Evolutionary conservation across 2,329 filamentous ascomycete genomes (phyloP).

Genomic region (Didymellaceae sp.): DNA sequence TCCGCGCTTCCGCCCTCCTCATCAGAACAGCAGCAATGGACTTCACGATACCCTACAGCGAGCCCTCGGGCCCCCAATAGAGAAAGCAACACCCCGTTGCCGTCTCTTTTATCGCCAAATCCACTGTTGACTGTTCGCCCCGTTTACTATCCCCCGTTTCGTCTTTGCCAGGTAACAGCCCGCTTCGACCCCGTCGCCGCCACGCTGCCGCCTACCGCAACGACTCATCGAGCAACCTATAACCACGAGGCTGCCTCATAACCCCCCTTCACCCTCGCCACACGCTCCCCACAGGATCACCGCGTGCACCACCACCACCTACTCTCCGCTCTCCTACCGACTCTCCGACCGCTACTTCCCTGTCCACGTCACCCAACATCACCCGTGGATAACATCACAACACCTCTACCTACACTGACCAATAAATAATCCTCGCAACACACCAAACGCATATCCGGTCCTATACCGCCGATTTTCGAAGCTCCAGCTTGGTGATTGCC

Average conservation of each 20-base stretch:
- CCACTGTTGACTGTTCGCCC: conserved; percentile 23
- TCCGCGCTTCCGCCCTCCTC: conserved; percentile 34
- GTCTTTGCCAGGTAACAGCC: conserved; percentile 37
- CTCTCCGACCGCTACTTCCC: conserved; percentile 39
- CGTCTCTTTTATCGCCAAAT: conserved; percentile 28
- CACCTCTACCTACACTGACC: conserved; percentile 27
- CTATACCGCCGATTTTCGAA: conserved; percentile 29
- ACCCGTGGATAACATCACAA: conserved; percentile 23
- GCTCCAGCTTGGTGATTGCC: conserved; percentile 38
- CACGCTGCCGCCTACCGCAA: conserved; percentile 38
- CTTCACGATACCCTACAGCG: conserved; percentile 40
- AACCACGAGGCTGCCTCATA: conserved; percentile 27
- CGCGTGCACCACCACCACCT: neutral
- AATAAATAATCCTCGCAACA: conserved; percentile 38
- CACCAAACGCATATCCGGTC: conserved; percentile 14
- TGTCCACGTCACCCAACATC: conserved; percentile 32
- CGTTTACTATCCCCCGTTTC: conserved; percentile 20
- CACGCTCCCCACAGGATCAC: neutral
- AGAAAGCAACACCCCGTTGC: conserved; percentile 24
- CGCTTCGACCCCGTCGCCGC: conserved; percentile 35
- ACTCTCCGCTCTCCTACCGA: conserved; percentile 24
- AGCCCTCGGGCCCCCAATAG: conserved; percentile 43
- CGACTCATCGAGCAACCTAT: conserved; percentile 27
- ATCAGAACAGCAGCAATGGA: conserved; percentile 44
- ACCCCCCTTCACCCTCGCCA: conserved; percentile 16